Evolutionary conservation across 2,329 filamentous ascomycete species (phyloP).

Genomic region (Beauveria sp.): DNA sequence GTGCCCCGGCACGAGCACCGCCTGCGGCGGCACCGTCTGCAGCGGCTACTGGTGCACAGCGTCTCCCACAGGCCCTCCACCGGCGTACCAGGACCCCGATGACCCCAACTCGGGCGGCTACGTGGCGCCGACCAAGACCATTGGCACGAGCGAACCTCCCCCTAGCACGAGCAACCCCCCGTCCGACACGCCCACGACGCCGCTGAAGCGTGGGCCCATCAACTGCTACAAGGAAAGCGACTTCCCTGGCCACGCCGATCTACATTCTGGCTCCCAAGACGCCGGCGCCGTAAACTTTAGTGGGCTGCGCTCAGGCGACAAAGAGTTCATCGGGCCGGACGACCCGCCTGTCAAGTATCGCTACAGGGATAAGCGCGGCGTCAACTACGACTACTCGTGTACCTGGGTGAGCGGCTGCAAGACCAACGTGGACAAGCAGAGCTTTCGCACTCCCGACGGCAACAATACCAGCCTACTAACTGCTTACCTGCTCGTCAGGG

Average conservation of each 20-base stretch:
- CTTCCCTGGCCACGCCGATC: not conserved
- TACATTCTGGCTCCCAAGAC: not conserved
- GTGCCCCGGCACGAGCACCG: slow-evolving; percentile 10
- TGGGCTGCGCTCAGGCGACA: not conserved
- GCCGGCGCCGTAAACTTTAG: not conserved
- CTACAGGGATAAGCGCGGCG: slow-evolving; percentile 10
- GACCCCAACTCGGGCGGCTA: slow-evolving; percentile 13
- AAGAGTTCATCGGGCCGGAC: slow-evolving; percentile 6
- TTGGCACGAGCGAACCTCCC: not conserved
- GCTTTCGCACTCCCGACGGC: slow-evolving; percentile 14
- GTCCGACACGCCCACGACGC: not conserved
- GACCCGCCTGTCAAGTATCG: not conserved
- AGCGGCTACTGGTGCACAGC: slow-evolving; percentile 17
- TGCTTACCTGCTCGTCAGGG: slow-evolving; percentile 15
- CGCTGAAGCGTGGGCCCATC: not conserved
- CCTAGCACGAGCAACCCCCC: not conserved
- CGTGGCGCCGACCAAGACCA: not conserved
- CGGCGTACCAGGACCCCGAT: slow-evolving; percentile 17
- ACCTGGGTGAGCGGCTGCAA: slow-evolving; percentile 16
- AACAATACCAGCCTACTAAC: slow-evolving; percentile 13
- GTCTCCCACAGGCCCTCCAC: slow-evolving; percentile 13
- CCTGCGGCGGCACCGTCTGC: slow-evolving; percentile 18
- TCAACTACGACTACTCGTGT: slow-evolving; percentile 15
- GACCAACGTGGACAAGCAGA: slow-evolving; percentile 12
- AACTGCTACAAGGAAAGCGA: not conserved